Evolutionary conservation across 805 yeast genomes (phyloP).

Genomic region (Komagataella populi): DNA sequence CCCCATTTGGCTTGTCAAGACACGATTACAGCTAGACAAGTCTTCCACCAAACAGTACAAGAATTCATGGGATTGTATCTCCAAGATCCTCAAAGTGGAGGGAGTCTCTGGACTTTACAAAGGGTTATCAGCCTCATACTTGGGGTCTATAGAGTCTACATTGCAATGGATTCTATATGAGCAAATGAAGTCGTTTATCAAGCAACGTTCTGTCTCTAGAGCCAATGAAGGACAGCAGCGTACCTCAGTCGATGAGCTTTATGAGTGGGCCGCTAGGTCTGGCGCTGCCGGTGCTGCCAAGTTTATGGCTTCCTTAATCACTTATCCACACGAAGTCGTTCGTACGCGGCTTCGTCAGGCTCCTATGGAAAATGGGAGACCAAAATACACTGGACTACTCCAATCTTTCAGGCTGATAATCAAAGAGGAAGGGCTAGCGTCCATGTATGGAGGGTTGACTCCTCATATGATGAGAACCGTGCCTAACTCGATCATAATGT

Average conservation of each 20-base stretch:
- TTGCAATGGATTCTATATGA: constrained; percentile 95
- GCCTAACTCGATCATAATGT: constrained; percentile 96
- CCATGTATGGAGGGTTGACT: constrained; percentile 96
- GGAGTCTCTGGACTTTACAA: constrained; percentile 73
- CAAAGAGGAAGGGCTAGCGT: constrained; percentile 82
- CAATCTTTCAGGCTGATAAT: constrained; percentile 80
- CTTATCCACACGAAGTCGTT: constrained; percentile 96
- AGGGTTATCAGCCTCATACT: constrained; percentile 88
- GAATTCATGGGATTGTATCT: constrained; percentile 77
- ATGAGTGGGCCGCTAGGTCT: constrained; percentile 91
- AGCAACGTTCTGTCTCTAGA: constrained; percentile 27
- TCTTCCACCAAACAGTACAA: constrained; percentile 49
- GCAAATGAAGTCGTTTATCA: constrained; percentile 71
- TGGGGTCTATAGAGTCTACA: constrained; percentile 88
- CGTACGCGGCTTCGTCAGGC: constrained; percentile 94
- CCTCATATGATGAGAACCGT: constrained; percentile 95
- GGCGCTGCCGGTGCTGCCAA: constrained; percentile 98
- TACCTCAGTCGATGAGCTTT: constrained; percentile 43
- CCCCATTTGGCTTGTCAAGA: constrained; percentile 95
- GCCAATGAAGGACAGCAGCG: constrained; percentile 23
- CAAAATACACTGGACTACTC: constrained; percentile 79
- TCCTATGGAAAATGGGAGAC: constrained; percentile 66
- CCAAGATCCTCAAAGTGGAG: constrained; percentile 55
- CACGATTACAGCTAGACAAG: constrained; percentile 85
- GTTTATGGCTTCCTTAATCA: constrained; percentile 79